phyloP scores from a whole-genome alignment of 257 asterid genomes.

The Vinca minor region DNA sequence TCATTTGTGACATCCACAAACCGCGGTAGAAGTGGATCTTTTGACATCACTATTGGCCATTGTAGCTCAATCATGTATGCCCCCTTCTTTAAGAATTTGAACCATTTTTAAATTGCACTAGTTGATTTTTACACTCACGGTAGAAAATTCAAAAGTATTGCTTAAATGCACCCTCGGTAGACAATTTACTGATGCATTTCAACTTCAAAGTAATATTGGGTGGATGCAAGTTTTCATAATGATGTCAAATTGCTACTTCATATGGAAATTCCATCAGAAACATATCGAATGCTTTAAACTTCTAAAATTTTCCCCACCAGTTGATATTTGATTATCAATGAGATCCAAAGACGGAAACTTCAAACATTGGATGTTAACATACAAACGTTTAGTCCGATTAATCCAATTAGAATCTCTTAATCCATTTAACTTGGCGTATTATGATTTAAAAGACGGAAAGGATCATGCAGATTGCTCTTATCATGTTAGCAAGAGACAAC shows the following conservation, averaged over 20 bases:
- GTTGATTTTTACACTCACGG: background rate
- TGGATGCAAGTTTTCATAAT: background rate
- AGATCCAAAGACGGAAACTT: background rate
- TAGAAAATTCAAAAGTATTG: too few relatives aligned
- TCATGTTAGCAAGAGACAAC: too few relatives aligned
- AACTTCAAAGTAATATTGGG: background rate
- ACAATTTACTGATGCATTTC: background rate
- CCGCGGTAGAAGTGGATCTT: too few relatives aligned
- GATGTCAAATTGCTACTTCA: background rate
- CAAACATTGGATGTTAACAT: background rate
- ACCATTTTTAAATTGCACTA: background rate
- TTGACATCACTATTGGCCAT: constrained; percentile 39
- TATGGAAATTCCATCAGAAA: background rate
- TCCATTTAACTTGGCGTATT: too few relatives aligned
- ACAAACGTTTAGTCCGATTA: too few relatives aligned
- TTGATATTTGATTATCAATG: background rate
- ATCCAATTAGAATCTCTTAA: too few relatives aligned
- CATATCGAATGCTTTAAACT: background rate
- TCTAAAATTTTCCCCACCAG: background rate
- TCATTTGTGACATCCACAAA: too few relatives aligned
- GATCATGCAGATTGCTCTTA: too few relatives aligned
- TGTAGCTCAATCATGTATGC: constrained; percentile 4
- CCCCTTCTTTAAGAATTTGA: background rate
- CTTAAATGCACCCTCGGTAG: background rate
- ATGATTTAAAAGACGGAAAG: too few relatives aligned